phyloP scores from a whole-genome alignment of 345 rosid genomes.

The Lepidium africanum region DNA sequence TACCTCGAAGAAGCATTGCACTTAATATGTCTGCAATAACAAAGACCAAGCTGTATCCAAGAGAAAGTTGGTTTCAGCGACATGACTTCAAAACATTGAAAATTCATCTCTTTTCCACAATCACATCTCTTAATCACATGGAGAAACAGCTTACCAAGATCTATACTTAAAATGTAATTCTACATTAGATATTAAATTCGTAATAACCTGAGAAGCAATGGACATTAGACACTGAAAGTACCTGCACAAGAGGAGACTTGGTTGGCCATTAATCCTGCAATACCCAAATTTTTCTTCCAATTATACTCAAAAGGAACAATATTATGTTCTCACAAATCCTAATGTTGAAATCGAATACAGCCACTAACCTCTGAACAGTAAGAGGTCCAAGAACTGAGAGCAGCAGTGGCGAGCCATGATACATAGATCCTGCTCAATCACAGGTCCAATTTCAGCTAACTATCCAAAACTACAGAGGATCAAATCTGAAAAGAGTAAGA shows the following conservation, averaged over 20 bases:
- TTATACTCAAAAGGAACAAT: background rate
- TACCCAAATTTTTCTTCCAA: background rate
- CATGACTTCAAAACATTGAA: background rate
- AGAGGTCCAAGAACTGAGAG: conserved; percentile 81
- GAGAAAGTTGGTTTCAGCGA: conserved; percentile 26
- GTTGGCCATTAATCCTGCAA: conserved; percentile 73
- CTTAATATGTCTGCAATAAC: conserved; percentile 74
- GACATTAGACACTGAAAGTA: background rate
- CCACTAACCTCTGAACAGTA: conserved; percentile 52
- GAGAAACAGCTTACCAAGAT: background rate
- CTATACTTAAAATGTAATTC: background rate
- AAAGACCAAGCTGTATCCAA: conserved; percentile 78
- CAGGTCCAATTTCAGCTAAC: background rate
- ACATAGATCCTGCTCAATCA: conserved; percentile 72
- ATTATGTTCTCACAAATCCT: background rate
- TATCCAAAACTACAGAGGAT: background rate
- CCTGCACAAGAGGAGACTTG: conserved; percentile 71
- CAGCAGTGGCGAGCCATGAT: conserved; percentile 88
- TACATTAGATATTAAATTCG: background rate
- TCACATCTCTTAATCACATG: background rate
- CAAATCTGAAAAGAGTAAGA: background rate
- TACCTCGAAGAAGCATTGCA: conserved; percentile 72
- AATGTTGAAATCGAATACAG: background rate
- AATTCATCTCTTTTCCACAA: background rate
- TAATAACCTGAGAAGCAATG: background rate